These are phyloP conservation scores for Ascochyta rabiei DNA, from an alignment of 2,329 filamentous ascomycete species.

Conservation along the genomic window DNA sequence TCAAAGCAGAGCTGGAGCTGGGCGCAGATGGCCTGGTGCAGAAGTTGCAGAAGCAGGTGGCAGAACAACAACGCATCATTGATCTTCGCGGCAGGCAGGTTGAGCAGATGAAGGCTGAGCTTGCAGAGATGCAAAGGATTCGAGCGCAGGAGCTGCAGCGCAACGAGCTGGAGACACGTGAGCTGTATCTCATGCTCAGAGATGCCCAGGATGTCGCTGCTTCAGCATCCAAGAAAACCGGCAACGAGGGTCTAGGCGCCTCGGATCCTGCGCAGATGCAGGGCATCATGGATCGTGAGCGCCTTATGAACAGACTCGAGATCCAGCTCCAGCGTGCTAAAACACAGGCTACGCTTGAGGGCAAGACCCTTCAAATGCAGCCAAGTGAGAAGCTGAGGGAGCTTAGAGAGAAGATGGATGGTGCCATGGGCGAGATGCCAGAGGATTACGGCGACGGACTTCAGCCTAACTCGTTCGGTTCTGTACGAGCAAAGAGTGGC, in stretches of 20 bases:
- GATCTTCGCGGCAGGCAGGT: conserved; percentile 85
- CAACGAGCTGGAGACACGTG: conserved; percentile 93
- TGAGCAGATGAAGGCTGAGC: conserved; percentile 85
- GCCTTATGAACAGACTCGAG: conserved; percentile 89
- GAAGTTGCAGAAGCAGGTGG: conserved; percentile 91
- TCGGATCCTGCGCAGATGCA: conserved; percentile 79
- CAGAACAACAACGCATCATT: conserved; percentile 89
- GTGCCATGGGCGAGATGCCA: conserved; percentile 54
- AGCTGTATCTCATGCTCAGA: conserved; percentile 96
- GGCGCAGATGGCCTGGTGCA: conserved; percentile 92
- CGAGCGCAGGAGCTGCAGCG: conserved; percentile 90
- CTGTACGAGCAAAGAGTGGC: conserved; percentile 50
- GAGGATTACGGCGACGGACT: conserved; percentile 57
- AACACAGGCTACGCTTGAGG: conserved; percentile 96
- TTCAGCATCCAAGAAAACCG: conserved; percentile 73
- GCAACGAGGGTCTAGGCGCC: conserved; percentile 60
- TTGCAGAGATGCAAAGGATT: conserved; percentile 83
- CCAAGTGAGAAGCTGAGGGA: conserved; percentile 92
- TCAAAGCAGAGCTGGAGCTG: conserved; percentile 84
- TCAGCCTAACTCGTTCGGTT: conserved; percentile 70
- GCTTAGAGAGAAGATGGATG: conserved; percentile 93
- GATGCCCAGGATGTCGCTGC: conserved; percentile 96
- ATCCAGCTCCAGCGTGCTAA: conserved; percentile 96
- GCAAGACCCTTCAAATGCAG: conserved; percentile 81
- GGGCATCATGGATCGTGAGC: conserved; percentile 91